Conservation (phyloP, 2,329 filamentous ascomycete species). For the Verticillium longisporum region DNA sequence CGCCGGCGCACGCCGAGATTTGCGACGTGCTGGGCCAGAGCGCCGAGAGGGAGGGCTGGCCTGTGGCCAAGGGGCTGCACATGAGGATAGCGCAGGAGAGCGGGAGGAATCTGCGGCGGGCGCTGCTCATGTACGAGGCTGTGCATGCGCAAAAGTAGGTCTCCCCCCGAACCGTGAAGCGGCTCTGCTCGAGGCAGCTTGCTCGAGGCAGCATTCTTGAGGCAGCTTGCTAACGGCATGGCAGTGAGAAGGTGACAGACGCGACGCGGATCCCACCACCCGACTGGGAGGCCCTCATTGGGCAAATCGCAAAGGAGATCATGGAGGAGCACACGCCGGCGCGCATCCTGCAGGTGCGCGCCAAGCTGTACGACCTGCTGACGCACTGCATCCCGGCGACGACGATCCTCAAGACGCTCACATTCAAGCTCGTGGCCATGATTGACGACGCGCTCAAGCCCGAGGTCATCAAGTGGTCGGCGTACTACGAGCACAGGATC, state of each 20-base stretch:
- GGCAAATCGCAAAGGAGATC: conserved; percentile 86
- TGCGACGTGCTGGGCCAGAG: conserved; percentile 64
- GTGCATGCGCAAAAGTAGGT: conserved; percentile 93
- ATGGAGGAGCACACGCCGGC: conserved; percentile 88
- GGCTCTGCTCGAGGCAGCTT: background rate
- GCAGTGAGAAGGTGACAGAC: conserved; percentile 83
- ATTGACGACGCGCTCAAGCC: conserved; percentile 86
- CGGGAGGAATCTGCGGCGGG: conserved; percentile 81
- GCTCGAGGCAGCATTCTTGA: conserved; percentile 13
- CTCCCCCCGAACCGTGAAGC: background rate
- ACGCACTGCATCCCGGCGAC: conserved; percentile 96
- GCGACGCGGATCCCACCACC: conserved; percentile 86
- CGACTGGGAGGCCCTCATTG: conserved; percentile 92
- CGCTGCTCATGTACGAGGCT: conserved; percentile 93
- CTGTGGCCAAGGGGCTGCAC: conserved; percentile 68
- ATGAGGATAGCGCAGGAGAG: conserved; percentile 83
- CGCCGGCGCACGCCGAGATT: conserved; percentile 81
- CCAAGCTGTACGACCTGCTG: conserved; percentile 93
- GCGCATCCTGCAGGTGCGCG: conserved; percentile 77
- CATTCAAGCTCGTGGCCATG: conserved; percentile 82
- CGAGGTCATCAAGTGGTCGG: conserved; percentile 91
- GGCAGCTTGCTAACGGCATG: conserved; percentile 19
- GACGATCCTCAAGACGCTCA: conserved; percentile 87
- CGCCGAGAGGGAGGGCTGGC: conserved; percentile 77
- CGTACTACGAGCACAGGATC: conserved; percentile 95